Conservation (phyloP, 345 rosid species). For the Euphorbia pulcherrima region DNA sequence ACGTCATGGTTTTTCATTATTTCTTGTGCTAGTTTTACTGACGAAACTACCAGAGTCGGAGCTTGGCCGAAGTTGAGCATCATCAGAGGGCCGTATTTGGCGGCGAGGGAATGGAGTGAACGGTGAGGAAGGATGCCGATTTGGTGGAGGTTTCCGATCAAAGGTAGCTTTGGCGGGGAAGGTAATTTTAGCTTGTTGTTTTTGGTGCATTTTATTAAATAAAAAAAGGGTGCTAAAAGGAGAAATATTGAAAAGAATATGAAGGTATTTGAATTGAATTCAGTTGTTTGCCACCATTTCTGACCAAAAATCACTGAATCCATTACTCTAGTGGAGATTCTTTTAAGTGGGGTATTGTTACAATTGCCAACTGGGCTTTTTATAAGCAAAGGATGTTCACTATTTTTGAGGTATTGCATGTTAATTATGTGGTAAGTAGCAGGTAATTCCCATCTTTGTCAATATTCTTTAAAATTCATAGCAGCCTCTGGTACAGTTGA, state of each 20-base stretch:
- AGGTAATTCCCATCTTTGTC: no score
- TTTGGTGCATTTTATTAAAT: not conserved
- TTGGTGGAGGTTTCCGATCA: conserved; percentile 28
- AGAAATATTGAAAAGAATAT: not conserved
- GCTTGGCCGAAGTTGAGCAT: conserved; percentile 5
- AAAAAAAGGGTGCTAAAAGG: not conserved
- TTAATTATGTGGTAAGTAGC: no score
- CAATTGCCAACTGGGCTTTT: no score
- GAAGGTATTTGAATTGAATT: not conserved
- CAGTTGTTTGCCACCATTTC: conserved; percentile 2
- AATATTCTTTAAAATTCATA: no score
- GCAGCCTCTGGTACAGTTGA: no score
- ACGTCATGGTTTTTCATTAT: conserved; percentile 19
- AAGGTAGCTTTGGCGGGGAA: conserved; percentile 20
- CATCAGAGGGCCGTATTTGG: conserved; percentile 25
- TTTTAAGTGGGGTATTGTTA: no score
- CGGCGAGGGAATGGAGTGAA: conserved; percentile 8
- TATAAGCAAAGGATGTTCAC: no score
- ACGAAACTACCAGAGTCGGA: conserved; percentile 27
- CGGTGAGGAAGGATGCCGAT: conserved; percentile 15
- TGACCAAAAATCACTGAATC: not conserved
- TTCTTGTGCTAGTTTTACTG: conserved; percentile 18
- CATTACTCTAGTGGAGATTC: not conserved
- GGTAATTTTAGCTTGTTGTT: conserved; percentile 11
- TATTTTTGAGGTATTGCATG: no score